Evolutionary conservation across 345 rosid genomes (phyloP).

Genomic region (Salix udensis): DNA sequence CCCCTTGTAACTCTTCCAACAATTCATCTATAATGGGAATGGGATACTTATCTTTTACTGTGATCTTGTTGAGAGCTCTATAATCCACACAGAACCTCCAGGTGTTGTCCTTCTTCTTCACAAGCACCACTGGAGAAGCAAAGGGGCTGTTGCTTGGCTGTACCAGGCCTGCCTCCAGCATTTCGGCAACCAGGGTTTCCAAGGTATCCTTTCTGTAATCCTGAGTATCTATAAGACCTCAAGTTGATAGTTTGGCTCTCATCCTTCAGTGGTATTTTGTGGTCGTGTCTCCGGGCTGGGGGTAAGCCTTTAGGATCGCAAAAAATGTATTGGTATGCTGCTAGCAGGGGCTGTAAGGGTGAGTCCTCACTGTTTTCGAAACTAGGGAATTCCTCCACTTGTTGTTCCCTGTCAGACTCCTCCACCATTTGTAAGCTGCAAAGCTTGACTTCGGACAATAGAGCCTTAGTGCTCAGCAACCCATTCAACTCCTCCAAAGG

Average conservation of each 20-base stretch:
- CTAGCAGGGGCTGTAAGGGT: too few relatives aligned
- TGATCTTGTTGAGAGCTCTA: background rate
- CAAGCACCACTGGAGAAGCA: background rate
- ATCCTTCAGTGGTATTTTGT: too few relatives aligned
- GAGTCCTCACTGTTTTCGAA: too few relatives aligned
- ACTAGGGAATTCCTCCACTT: too few relatives aligned
- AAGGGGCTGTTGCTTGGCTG: background rate
- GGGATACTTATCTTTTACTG: background rate
- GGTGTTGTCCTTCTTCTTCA: background rate
- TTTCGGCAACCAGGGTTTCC: background rate
- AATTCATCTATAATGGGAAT: background rate
- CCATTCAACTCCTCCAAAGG: too few relatives aligned
- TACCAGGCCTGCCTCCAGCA: background rate
- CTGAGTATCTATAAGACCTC: background rate
- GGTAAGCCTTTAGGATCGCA: too few relatives aligned
- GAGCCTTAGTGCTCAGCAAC: too few relatives aligned
- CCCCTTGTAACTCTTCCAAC: background rate
- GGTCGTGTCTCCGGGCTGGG: too few relatives aligned
- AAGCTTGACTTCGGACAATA: too few relatives aligned
- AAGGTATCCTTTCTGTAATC: background rate
- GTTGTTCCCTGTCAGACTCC: too few relatives aligned
- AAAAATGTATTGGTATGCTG: background rate
- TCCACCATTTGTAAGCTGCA: too few relatives aligned
- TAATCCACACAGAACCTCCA: background rate
- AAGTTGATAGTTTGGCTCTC: background rate